phyloP scores from a whole-genome alignment of 805 yeast species.

The Kuraishia capsulata region DNA sequence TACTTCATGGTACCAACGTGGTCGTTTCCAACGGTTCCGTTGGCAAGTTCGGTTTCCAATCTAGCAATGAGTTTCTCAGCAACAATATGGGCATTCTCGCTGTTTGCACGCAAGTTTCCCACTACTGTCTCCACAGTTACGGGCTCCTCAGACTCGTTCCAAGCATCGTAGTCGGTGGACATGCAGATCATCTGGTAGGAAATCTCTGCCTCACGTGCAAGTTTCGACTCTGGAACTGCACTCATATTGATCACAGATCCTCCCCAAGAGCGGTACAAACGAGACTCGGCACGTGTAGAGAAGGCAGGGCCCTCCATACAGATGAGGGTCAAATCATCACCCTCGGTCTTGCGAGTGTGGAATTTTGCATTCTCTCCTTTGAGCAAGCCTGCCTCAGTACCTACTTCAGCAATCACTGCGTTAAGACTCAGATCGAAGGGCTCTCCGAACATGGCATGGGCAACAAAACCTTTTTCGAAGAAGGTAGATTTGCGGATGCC shows the following conservation, averaged over 20 bases:
- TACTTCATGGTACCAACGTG: conserved; percentile 70
- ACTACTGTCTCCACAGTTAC: conserved; percentile 98
- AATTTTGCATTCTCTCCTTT: conserved; percentile 46
- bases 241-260: conserved; percentile 97
- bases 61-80: conserved; percentile 62
- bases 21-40: conserved; percentile 59
- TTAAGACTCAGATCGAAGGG: conserved; percentile 81
- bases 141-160: conserved; percentile 93
- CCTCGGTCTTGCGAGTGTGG: conserved; percentile 58
- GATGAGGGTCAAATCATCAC: conserved; percentile 69
- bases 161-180: conserved; percentile 98
- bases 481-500: conserved; percentile 87
- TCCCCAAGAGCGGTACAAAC: conserved; percentile 78
- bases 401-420: conserved; percentile 50
- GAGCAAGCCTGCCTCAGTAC: conserved; percentile 34
- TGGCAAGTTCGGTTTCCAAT: conserved; percentile 51
- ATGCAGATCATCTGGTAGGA: conserved; percentile 97
- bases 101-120: conserved; percentile 80
- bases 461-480: conserved; percentile 89
- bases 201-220: conserved; percentile 96
- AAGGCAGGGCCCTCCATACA: conserved; percentile 99
- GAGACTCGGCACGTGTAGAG: conserved; percentile 93
- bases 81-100: conserved; percentile 73
- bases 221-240: conserved; percentile 92
- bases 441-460: conserved; percentile 96